Evolutionary conservation across 768 basidiomycete genomes (phyloP).

Genomic region (Russula abietina): DNA sequence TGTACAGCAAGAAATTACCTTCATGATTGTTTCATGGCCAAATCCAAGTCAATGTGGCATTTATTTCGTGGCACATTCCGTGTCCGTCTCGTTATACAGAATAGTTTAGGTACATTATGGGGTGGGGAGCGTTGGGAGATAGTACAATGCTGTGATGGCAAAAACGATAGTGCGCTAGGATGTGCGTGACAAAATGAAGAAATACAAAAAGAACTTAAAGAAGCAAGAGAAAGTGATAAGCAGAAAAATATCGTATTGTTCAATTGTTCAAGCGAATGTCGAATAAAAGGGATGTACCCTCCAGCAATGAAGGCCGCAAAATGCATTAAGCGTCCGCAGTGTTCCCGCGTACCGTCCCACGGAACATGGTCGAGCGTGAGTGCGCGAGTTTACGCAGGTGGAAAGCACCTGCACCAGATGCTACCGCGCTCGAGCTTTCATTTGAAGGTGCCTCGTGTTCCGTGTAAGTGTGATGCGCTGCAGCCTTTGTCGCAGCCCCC

Average conservation of each 20-base stretch:
- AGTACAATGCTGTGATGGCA: slow-evolving; percentile 20
- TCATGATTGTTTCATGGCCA: not conserved
- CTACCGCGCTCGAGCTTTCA: slow-evolving; percentile 30
- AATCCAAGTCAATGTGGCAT: slow-evolving; percentile 1
- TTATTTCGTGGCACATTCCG: slow-evolving; percentile 2
- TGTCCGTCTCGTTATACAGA: slow-evolving; percentile 13
- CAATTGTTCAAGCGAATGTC: slow-evolving; percentile 18
- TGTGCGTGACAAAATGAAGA: slow-evolving; percentile 18
- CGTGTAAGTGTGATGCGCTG: slow-evolving; percentile 16
- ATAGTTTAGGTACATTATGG: slow-evolving; percentile 7
- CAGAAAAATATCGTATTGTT: slow-evolving; percentile 7
- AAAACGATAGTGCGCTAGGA: slow-evolving; percentile 21
- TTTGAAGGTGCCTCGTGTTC: slow-evolving; percentile 14
- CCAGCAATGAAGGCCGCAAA: slow-evolving; percentile 13
- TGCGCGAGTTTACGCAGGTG: slow-evolving; percentile 38
- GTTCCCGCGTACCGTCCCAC: slow-evolving; percentile 23
- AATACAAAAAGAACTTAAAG: slow-evolving; percentile 7
- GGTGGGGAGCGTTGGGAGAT: slow-evolving; percentile 2
- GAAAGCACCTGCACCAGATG: slow-evolving; percentile 31
- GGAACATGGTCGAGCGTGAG: slow-evolving; percentile 42
- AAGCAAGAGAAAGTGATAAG: slow-evolving; percentile 9
- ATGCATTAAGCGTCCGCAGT: not conserved
- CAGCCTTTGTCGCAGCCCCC: slow-evolving; percentile 50
- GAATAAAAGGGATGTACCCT: slow-evolving; percentile 15
- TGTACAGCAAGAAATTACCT: not conserved